Evolutionary conservation across 768 basidiomycete genomes (phyloP), one percentile per base, ranked within the genome.

Genomic region (Pleurotus salmoneostramineus): DNA sequence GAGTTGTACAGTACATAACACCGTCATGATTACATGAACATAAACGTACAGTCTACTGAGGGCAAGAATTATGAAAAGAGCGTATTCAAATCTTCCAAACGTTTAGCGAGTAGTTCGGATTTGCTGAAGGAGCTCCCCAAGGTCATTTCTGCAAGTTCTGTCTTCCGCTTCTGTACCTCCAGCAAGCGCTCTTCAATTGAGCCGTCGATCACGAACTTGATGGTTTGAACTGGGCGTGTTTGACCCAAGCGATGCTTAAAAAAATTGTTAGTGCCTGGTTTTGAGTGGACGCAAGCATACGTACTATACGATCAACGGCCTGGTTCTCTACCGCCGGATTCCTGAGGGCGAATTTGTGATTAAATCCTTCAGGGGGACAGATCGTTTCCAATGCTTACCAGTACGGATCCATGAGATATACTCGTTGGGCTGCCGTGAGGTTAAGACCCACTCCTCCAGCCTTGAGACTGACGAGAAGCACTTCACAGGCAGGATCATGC

Each of bases 361-460:
- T 46, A 55, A n/a, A 56, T 51, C 42, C 61, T 10, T 40, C 8
- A 40, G 10, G 50, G 46, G 43, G 35, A 60, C 42, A 8, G 27
- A 49, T 49, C 27, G 11, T 15, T 15, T 8, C 4, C 4, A 27
- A 11, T 32, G 67, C 75, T 62, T 67, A 89, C 94, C 95, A 98
- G 71, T 97, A 98, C 43, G 95, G 95, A 73, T 98, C 95, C 86
- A 98, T 95, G 44, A 99, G 75, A 71, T 97, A 98, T 14, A 92
- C 95, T 56, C 88, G 91, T 67, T 88, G 91, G 48, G 96, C 97
- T 14, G 94, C 89, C 0, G 96, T 98, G 46, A 98, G 81, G 70
- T 98, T 99, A 57, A 99, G 76, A 12, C 96, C 97, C 4, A 99
- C 97, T 56, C 97, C 97, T 55, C 97, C 97, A 5, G 97, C 97